These are phyloP conservation scores for Kewa caespitosa DNA, from an alignment of 179 eudicot genomes.

Conservation along the genomic window DNA sequence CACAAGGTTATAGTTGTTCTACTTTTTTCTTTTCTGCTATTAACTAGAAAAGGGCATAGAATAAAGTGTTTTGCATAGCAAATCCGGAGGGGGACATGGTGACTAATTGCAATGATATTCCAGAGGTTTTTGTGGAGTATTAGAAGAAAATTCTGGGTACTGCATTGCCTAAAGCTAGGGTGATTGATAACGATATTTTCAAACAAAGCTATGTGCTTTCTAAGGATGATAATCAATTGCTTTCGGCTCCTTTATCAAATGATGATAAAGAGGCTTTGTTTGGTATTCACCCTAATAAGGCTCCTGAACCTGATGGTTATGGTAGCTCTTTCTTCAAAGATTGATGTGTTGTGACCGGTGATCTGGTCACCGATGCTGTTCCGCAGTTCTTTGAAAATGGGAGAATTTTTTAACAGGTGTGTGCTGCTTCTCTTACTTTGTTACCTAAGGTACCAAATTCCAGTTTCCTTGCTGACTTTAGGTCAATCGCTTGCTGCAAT, in stretches of 20 bases:
- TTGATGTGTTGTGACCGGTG: background rate
- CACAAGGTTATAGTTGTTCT: background rate
- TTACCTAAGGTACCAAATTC: background rate
- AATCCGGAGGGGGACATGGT: background rate
- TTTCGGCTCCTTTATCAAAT: too few species aligned
- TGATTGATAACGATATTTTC: background rate
- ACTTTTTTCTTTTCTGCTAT: background rate
- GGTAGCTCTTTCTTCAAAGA: background rate
- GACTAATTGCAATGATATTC: background rate
- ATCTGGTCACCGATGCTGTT: background rate
- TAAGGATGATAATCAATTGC: too few species aligned
- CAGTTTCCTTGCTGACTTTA: background rate
- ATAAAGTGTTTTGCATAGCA: background rate
- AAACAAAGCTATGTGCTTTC: background rate
- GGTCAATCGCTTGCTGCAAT: background rate
- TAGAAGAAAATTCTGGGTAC: background rate
- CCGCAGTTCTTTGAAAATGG: background rate
- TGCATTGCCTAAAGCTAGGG: too few species aligned
- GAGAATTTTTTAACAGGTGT: background rate
- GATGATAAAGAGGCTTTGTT: background rate
- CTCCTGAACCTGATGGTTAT: slow-evolving; percentile 10
- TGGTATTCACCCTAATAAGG: background rate
- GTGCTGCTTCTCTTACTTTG: background rate
- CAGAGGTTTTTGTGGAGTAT: background rate
- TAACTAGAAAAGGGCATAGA: background rate